Base-by-base conservation (phyloP, 2,329 filamentous ascomycete species). In the Monascus ruber region DNA sequence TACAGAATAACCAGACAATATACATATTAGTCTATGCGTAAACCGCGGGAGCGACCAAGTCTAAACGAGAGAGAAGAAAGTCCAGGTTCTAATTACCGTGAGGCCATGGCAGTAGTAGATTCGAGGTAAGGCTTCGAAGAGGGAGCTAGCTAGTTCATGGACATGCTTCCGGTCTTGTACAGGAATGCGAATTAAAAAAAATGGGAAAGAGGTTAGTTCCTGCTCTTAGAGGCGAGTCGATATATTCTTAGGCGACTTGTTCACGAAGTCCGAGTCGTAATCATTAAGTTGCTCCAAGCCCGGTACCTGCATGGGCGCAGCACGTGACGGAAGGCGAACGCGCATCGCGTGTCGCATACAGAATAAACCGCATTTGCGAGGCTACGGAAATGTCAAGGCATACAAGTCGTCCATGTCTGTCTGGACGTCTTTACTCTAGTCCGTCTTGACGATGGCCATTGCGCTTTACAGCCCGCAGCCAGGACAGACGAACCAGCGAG, bases 31-130 rank as follows among this genome's bases (percentile, higher is more conserved):
- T 17, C 17, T 17, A 17, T 17, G 17, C 17, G 17, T 17, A 17
- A 17, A 17, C 17, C 17, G 17, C 17, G 17, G 17, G 17, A 17
- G 17, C 17, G 17, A 17, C 17, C 17, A 17, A 17, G 17, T 17
- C 17, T 17, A 17, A 17, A 17, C 17, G 17, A 17, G 33, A 42
- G 29, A 38, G 43, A 38, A 34, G 26, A 29, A 25, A 28, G 25
- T 5, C 9, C 10, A 17, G 33, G 17, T 5, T 35, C 33, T 8
- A 35, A 25, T 7, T 58, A 61, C 58, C 58, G 56, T 56, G 57
- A 60, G 50, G 55, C 54, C 58, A 61, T 62, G 38, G 46, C 26
- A 7, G 7, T 34, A 28, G 29, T 38, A 40, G 40, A 34, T 41
- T 36, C 41, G 46, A 35, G 9, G 37, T 29, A 42, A 32, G 34